Base-by-base conservation (phyloP, 768 basidiomycete species). In the Suillus paluster region DNA sequence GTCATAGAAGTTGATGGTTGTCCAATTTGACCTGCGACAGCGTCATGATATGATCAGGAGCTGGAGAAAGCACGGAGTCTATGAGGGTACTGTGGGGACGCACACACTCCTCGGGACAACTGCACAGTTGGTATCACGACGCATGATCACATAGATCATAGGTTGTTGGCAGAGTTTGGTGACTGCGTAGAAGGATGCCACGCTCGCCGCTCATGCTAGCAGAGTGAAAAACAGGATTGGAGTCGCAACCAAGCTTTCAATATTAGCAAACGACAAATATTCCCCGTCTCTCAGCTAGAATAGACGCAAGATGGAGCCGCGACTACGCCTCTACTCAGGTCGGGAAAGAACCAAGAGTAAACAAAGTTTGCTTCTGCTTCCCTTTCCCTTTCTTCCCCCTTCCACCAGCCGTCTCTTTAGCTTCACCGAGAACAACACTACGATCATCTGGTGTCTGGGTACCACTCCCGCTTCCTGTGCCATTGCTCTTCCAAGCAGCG, bases 301-400 rank as follows among this genome's bases (percentile, higher is more conserved):
- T 17, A 15, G 23, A 54, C 25, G 36, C 36, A 25, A 23, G 10
- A 38, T 17, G 38, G 9, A 54, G 23, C 15, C 0, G 12, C 17
- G 11, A 55, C 17, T 10, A 39, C 38, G 19, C 54, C 23, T 39
- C 17, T 12, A 52, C 41, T 73, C 55, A 74, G 38, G 75, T 48
- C 45, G 83, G 83, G 67, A 83, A 83, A 17, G 82, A 77, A 10
- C 85, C 84, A 44, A 86, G 62, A 23, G 80, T 93, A 68, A 94
- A 95, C 65, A 95, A 73, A 10, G 86, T 94, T 80, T 94, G 91
- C 77, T 94, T 94, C 72, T 87, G 86, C 74, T 94, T 93, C 1
- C 86, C 87, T 70, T 94, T 95, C 0, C 85, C 84, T 75, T 92
- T 94, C 81, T 86, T 91, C 38, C 85, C 85, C 67, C 85, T 89